Conservation (phyloP, 768 basidiomycete genomes). For the Sistotremastrum suecicum region DNA sequence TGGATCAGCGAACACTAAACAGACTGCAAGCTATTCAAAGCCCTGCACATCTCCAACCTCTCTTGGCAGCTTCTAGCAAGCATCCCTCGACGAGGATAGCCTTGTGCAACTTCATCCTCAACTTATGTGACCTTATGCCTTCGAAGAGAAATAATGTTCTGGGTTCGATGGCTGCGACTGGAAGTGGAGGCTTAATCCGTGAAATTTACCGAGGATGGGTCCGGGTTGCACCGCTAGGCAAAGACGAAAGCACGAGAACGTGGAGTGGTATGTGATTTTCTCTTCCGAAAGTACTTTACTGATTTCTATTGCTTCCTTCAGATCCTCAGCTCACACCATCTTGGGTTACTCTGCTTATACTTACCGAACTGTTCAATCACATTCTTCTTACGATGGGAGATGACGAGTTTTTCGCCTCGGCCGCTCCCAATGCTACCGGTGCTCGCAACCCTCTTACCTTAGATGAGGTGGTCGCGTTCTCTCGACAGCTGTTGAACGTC, state of each 20-base stretch:
- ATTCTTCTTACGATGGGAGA: slow-evolving; percentile 86
- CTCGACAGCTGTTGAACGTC: slow-evolving; percentile 67
- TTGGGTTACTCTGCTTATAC: slow-evolving; percentile 65
- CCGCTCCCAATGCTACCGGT: slow-evolving; percentile 11
- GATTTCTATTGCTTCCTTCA: slow-evolving; percentile 8
- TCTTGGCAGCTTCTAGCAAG: slow-evolving; percentile 12
- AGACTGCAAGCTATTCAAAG: slow-evolving; percentile 45
- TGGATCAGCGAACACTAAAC: slow-evolving; percentile 47
- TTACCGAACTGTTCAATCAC: slow-evolving; percentile 72
- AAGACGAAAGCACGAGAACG: slow-evolving; percentile 28
- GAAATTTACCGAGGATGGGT: slow-evolving; percentile 64
- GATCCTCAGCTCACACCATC: slow-evolving; percentile 29
- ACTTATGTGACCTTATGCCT: slow-evolving; percentile 49
- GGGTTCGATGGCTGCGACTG: slow-evolving; percentile 33
- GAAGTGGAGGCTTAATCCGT: slow-evolving; percentile 50
- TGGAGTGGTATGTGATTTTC: slow-evolving; percentile 23
- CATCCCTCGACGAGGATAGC: slow-evolving; percentile 26
- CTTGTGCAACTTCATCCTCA: slow-evolving; percentile 44
- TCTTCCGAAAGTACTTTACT: not conserved
- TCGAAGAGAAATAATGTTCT: slow-evolving; percentile 42
- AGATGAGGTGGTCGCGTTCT: slow-evolving; percentile 68
- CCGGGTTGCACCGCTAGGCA: slow-evolving; percentile 45
- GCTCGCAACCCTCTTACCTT: slow-evolving; percentile 61
- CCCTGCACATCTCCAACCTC: slow-evolving; percentile 17
- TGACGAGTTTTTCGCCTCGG: slow-evolving; percentile 79